A percentile compares a stretch with the other conserved stretches of the same genome.
These are phyloP conservation scores for Aspergillus pseudoterreus DNA, from an alignment of 2,329 filamentous ascomycete genomes.

Conservation along the genomic window DNA sequence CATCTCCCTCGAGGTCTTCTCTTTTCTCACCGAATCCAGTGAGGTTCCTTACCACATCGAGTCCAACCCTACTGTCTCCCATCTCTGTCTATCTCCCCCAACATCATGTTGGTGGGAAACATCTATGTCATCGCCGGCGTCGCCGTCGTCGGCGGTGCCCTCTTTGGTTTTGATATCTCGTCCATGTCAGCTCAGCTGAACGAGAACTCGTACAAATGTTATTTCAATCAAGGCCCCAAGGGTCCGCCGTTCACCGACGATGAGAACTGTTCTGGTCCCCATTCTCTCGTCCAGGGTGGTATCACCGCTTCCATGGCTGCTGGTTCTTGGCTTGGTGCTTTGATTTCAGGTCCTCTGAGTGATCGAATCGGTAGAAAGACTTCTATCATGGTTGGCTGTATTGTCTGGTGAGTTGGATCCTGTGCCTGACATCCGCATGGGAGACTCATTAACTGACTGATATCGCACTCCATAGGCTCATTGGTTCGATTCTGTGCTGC, in stretches of 20 bases:
- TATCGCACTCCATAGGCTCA: slow-evolving; percentile 29
- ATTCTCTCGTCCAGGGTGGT: slow-evolving; percentile 56
- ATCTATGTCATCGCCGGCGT: slow-evolving; percentile 57
- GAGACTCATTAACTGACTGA: neutral
- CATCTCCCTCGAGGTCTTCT: neutral
- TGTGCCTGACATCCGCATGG: slow-evolving; percentile 39
- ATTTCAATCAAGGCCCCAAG: slow-evolving; percentile 59
- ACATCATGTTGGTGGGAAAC: slow-evolving; percentile 45
- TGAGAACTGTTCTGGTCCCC: slow-evolving; percentile 44
- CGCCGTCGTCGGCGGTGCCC: slow-evolving; percentile 38
- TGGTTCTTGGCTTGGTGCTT: slow-evolving; percentile 63
- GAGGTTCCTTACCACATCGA: neutral
- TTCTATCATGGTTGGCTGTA: slow-evolving; percentile 49
- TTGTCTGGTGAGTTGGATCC: slow-evolving; percentile 44
- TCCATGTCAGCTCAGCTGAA: slow-evolving; percentile 33
- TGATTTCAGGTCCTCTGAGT: slow-evolving; percentile 53
- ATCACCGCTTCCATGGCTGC: slow-evolving; percentile 72
- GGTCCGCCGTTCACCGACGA: slow-evolving; percentile 52
- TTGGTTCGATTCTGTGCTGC: slow-evolving; percentile 55
- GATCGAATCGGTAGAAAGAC: slow-evolving; percentile 53
- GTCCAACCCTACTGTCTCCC: neutral
- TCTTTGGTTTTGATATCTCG: slow-evolving; percentile 35
- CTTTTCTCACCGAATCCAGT: neutral
- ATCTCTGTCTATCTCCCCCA: neutral
- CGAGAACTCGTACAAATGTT: slow-evolving; percentile 58